phyloP scores from a whole-genome alignment of 805 yeast genomes.

The Henningerozyma blattae region DNA sequence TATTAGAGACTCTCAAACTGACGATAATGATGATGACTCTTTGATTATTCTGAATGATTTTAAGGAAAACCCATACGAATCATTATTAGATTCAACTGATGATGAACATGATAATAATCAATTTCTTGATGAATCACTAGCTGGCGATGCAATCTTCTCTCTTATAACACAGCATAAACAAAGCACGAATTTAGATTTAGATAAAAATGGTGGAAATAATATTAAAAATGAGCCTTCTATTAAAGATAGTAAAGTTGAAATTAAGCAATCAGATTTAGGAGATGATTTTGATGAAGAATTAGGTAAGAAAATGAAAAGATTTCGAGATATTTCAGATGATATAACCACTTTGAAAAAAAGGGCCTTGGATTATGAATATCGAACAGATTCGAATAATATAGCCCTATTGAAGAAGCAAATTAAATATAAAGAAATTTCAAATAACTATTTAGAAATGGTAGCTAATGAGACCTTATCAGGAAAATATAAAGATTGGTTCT shows the following conservation, averaged over 20 bases:
- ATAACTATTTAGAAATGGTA: slow-evolving; percentile 10
- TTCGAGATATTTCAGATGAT: slow-evolving; percentile 4
- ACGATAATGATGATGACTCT: no score
- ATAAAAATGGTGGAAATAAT: no score
- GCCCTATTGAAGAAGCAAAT: not conserved
- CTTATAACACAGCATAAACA: no score
- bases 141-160: no score
- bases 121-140: no score
- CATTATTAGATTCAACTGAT: no score
- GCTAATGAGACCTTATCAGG: slow-evolving; percentile 11
- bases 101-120: no score
- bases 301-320: not conserved
- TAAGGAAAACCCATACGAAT: no score
- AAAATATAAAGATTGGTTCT: slow-evolving; percentile 19
- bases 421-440: not conserved
- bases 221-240: no score
- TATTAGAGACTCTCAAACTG: no score
- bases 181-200: no score
- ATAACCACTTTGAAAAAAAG: slow-evolving; percentile 5
- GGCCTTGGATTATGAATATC: slow-evolving; percentile 1
- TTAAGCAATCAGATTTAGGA: slow-evolving; percentile 14
- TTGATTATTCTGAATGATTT: no score
- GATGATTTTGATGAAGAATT: slow-evolving; percentile 7
- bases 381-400: slow-evolving; percentile 1
- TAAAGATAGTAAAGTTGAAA: not conserved